Percentiles rank a stretch among this genome's conserved stretches.
These are phyloP conservation scores for Warburgia ugandensis DNA, from an alignment of 164 flowering plant species.

Conservation along the genomic window DNA sequence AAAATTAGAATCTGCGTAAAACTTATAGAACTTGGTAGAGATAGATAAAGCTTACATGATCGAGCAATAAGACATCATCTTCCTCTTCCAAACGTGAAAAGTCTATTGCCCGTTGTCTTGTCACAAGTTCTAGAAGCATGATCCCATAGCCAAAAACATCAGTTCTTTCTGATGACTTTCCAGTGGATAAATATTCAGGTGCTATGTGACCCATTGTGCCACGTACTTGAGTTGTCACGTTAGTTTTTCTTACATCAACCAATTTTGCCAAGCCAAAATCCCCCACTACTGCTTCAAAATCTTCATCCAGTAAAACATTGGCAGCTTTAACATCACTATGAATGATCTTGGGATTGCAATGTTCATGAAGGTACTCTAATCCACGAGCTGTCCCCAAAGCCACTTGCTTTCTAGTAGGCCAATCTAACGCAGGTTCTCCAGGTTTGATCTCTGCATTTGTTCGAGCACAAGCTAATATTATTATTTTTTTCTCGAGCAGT, in stretches of 20 bases:
- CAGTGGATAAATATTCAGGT: slow-evolving; percentile 92
- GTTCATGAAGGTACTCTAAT: slow-evolving; percentile 83
- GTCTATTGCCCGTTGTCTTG: slow-evolving; percentile 90
- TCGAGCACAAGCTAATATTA: not conserved
- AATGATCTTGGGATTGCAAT: slow-evolving; percentile 89
- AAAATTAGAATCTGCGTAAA: too few relatives aligned
- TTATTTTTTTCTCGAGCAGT: not conserved
- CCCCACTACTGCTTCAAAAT: slow-evolving; percentile 94
- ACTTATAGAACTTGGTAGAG: not conserved
- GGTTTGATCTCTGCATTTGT: slow-evolving; percentile 66
- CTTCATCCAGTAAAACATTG: slow-evolving; percentile 80
- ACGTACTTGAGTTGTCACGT: slow-evolving; percentile 90
- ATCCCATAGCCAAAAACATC: slow-evolving; percentile 95
- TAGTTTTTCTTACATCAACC: slow-evolving; percentile 77
- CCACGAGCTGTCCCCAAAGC: slow-evolving; percentile 91
- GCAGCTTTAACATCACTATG: slow-evolving; percentile 98
- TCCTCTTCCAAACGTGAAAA: slow-evolving; percentile 91
- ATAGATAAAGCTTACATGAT: slow-evolving; percentile 64
- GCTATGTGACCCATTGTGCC: slow-evolving; percentile 99
- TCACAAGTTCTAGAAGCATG: slow-evolving; percentile 89
- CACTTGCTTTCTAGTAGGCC: slow-evolving; percentile 65
- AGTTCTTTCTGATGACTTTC: slow-evolving; percentile 87
- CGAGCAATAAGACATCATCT: slow-evolving; percentile 88
- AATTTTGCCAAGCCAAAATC: slow-evolving; percentile 91
- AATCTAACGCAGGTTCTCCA: slow-evolving; percentile 65